Base-by-base conservation (phyloP, 495 filamentous ascomycete species). In the Chaetomium tenue region DNA sequence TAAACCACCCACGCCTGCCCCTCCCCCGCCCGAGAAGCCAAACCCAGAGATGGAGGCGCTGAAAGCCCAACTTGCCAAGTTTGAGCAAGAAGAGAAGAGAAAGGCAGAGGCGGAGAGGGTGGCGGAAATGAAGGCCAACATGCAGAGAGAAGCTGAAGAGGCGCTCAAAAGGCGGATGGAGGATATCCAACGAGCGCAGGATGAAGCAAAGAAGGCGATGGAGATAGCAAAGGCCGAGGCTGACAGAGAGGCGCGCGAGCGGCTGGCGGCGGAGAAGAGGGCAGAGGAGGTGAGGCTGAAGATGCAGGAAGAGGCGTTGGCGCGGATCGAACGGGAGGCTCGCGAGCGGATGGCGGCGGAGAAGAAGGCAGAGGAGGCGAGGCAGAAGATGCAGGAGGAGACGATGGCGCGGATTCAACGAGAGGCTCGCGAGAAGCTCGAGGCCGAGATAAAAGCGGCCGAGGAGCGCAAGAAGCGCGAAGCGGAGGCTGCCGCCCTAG, bases 391-490 rank as follows among this genome's bases (percentile, higher is more conserved):
- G 28, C 77, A 78, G 9, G 77, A 70, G 2, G 75, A 76, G 30
- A 74, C 71, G 0, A 67, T 76, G 26, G 73, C 73, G 55, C 75
- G 73, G 5, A 73, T 74, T n/a, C 76, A 81, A 57, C 72, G 74
- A 11, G 77, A 78, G 23, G 77, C 79, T 0, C 78, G 79, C 26
- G 79, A 80, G 46, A 77, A 75, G 47, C 52, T 77, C 15, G 70
- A 71, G 46, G 71, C 72, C 9, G 77, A 79, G 67, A 63, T 70
- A 25, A 72, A 66, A 52, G 74, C 66, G 1, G 73, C 79, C 37
- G 84, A 81, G 7, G 84, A 87, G 54, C 46, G 48, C 42, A 73
- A 73, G 55, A 72, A 76, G 54, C 79, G 72, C 48, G 84, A 84
- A 42, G 81, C 83, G 5, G 78, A 81, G 48, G 75, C 78, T 8